These are phyloP conservation scores for Plectranthus barbatus DNA, from an alignment of 257 asterid species.

Conservation along the genomic window DNA sequence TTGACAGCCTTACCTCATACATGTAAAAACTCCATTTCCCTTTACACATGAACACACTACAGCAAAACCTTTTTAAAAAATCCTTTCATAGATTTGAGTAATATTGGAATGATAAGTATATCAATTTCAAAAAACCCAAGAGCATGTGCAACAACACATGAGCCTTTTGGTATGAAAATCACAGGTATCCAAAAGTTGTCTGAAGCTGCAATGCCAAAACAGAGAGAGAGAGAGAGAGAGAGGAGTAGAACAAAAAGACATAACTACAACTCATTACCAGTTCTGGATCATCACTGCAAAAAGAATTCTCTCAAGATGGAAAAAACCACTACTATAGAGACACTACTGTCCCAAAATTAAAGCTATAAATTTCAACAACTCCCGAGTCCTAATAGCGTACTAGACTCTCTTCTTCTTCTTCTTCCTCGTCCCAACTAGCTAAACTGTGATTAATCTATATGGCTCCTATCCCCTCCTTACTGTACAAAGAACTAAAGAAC, in stretches of 20 bases:
- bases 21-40: no score
- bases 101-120: no score
- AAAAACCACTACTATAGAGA: neutral
- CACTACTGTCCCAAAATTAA: neutral
- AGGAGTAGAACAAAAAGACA: neutral
- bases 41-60: no score
- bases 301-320: constrained; percentile 24
- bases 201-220: no score
- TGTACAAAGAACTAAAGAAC: constrained; percentile 44
- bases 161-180: no score
- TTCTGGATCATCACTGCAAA: constrained; percentile 26
- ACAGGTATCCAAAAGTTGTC: no score
- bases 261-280: constrained; percentile 2
- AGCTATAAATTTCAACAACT: neutral
- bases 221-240: neutral
- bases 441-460: constrained; percentile 14
- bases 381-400: constrained; percentile 17
- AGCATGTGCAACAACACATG: no score
- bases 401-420: constrained; percentile 14
- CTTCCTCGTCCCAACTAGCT: constrained; percentile 11
- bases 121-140: no score
- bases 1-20: no score
- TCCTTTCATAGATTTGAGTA: no score
- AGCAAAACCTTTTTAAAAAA: no score
- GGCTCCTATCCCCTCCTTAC: constrained; percentile 10